phyloP scores from a whole-genome alignment of 2,329 filamentous ascomycete genomes.

The Penicillium concentricum region DNA sequence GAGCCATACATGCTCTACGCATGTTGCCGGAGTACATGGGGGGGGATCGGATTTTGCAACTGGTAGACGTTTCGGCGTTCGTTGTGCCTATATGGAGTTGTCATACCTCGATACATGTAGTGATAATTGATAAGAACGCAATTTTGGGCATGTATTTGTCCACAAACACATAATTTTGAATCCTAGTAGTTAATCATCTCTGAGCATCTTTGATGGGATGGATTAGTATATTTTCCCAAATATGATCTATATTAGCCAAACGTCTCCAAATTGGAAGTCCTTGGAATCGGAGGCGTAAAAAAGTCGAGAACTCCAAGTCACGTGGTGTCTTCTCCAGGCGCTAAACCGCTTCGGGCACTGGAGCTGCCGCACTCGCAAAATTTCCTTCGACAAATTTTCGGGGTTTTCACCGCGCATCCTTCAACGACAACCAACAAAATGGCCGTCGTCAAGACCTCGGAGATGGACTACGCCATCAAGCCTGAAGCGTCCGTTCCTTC shows the following conservation, averaged over 20 bases:
- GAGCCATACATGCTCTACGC: not conserved
- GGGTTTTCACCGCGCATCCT: conserved; percentile 21
- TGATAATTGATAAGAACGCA: not conserved
- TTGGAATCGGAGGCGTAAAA: not conserved
- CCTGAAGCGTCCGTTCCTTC: conserved; percentile 76
- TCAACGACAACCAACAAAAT: conserved; percentile 30
- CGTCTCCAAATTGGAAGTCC: not conserved
- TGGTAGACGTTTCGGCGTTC: not conserved
- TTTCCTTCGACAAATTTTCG: conserved; percentile 26
- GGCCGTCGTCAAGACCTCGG: conserved; percentile 55
- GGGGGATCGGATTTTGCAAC: not conserved
- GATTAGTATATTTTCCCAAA: not conserved
- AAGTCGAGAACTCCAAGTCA: conserved; percentile 11
- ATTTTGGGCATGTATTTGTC: not conserved
- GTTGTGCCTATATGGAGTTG: not conserved
- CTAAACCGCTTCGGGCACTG: conserved; percentile 20
- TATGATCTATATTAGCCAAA: not conserved
- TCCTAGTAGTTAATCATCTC: not conserved
- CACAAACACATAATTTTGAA: not conserved
- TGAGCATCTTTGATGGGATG: not conserved
- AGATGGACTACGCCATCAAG: conserved; percentile 85
- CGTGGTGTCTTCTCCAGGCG: conserved; percentile 3
- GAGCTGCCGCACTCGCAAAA: conserved; percentile 31
- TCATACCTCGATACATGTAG: not conserved
- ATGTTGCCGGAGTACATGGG: not conserved